phyloP scores from a whole-genome alignment of 495 filamentous ascomycete species.

The Lophium mytilinum region DNA sequence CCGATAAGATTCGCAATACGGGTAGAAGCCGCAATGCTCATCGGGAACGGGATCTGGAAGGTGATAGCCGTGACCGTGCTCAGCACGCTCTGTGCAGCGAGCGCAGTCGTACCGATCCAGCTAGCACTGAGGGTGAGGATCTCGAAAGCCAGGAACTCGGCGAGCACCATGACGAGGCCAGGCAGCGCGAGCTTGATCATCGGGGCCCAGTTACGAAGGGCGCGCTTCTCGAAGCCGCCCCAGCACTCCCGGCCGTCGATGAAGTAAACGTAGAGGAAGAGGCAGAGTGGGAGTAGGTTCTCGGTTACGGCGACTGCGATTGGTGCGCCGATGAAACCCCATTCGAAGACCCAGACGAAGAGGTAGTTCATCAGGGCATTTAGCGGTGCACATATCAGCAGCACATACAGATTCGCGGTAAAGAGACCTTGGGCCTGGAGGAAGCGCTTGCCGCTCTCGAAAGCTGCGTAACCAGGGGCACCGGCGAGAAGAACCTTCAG shows the following conservation, averaged over 20 bases:
- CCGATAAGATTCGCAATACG: slow-evolving; percentile 39
- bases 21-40: slow-evolving; percentile 34
- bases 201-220: slow-evolving; percentile 73
- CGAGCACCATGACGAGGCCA: slow-evolving; percentile 85
- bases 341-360: slow-evolving; percentile 63
- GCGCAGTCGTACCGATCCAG: slow-evolving; percentile 38
- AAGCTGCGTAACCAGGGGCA: slow-evolving; percentile 59
- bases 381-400: slow-evolving; percentile 57
- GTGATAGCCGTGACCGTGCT: slow-evolving; percentile 37
- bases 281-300: slow-evolving; percentile 64
- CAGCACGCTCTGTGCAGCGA: slow-evolving; percentile 62
- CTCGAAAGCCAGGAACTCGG: slow-evolving; percentile 68
- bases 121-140: slow-evolving; percentile 47
- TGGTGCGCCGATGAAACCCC: slow-evolving; percentile 78
- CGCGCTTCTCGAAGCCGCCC: slow-evolving; percentile 65
- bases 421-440: slow-evolving; percentile 67
- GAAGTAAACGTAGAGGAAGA: slow-evolving; percentile 63
- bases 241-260: slow-evolving; percentile 57
- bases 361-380: slow-evolving; percentile 62
- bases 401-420: slow-evolving; percentile 55
- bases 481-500: slow-evolving; percentile 56
- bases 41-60: slow-evolving; percentile 36
- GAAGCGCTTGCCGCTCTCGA: slow-evolving; percentile 65
- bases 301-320: slow-evolving; percentile 77
- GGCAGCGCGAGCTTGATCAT: slow-evolving; percentile 81